A percentile compares a stretch with the other conserved stretches of the same genome.
Evolutionary conservation across 108 stramenopile genomes (phyloP).

Genomic region (Cyclotella atomus): DNA sequence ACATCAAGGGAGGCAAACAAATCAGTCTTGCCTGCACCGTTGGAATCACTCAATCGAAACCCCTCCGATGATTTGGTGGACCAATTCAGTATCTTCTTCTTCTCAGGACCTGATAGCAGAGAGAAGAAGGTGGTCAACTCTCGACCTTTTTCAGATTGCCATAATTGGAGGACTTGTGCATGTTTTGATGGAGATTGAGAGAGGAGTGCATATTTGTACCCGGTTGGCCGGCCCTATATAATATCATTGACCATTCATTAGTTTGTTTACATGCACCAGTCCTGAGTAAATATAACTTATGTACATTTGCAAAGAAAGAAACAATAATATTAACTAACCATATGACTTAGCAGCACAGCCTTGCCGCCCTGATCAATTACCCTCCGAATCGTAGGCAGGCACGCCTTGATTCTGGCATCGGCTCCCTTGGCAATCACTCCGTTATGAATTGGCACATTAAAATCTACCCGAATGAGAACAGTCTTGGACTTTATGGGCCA

Average conservation of each 20-base stretch:
- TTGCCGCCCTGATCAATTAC: slow-evolving; percentile 68
- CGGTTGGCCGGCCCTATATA: slow-evolving; percentile 86
- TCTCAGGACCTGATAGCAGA: slow-evolving; percentile 26
- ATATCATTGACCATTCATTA: too few species aligned
- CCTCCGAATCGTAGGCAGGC: slow-evolving; percentile 83
- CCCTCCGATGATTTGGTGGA: slow-evolving; percentile 31
- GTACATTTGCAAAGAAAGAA: not conserved
- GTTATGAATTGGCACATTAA: slow-evolving; percentile 82
- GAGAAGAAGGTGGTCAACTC: slow-evolving; percentile 50
- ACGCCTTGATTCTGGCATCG: slow-evolving; percentile 80
- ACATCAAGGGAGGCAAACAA: slow-evolving; percentile 33
- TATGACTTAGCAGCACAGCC: slow-evolving; percentile 80
- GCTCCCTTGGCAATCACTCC: slow-evolving; percentile 78
- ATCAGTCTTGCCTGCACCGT: slow-evolving; percentile 44
- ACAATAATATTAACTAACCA: slow-evolving; percentile 18
- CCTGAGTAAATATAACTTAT: too few species aligned
- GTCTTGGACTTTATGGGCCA: slow-evolving; percentile 45
- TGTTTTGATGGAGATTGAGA: slow-evolving; percentile 4
- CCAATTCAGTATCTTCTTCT: slow-evolving; percentile 49
- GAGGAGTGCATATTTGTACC: slow-evolving; percentile 26
- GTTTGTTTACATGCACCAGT: too few species aligned
- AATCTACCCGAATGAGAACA: slow-evolving; percentile 85
- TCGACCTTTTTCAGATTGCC: slow-evolving; percentile 53
- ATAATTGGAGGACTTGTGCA: slow-evolving; percentile 53
- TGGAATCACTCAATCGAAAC: not conserved